A percentile compares a stretch with the other conserved stretches of the same genome.
Conservation (phyloP, 495 filamentous ascomycete species). For the Hapsidospora chrysogenum region DNA sequence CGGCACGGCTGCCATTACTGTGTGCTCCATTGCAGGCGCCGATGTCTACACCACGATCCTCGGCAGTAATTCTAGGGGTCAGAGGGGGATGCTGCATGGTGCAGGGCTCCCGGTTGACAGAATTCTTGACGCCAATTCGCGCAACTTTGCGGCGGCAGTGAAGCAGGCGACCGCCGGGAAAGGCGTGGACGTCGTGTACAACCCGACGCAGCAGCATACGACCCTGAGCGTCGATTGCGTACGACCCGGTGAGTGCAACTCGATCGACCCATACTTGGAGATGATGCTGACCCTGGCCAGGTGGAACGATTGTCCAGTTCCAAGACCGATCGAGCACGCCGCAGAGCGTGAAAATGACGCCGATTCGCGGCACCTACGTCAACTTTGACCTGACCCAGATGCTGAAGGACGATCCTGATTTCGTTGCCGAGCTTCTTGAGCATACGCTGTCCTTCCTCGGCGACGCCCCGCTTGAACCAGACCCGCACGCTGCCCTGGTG, state of each 20-base stretch:
- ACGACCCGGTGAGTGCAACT: constrained; percentile 7
- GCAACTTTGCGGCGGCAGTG: constrained; percentile 17
- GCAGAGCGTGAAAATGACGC: background rate
- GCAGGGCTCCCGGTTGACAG: constrained; percentile 23
- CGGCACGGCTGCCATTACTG: constrained; percentile 30
- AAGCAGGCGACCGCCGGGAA: constrained; percentile 18
- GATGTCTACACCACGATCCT: constrained; percentile 22
- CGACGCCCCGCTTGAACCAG: background rate
- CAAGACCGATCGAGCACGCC: constrained; percentile 1
- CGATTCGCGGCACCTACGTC: background rate
- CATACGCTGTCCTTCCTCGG: background rate
- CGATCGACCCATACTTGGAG: background rate
- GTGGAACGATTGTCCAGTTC: constrained; percentile 7
- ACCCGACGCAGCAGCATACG: constrained; percentile 15
- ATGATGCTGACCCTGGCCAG: constrained; percentile 1
- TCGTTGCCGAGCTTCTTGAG: constrained; percentile 1
- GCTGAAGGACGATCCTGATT: background rate
- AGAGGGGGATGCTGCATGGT: constrained; percentile 17
- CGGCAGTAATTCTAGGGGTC: constrained; percentile 16
- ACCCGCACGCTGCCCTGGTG: constrained; percentile 2
- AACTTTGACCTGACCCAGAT: background rate
- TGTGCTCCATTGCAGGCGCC: constrained; percentile 23
- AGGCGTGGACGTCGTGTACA: constrained; percentile 41
- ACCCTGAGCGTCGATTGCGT: constrained; percentile 6
- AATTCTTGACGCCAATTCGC: constrained; percentile 21